Base-by-base conservation (phyloP, 805 yeast genomes). In the Phaffomyces opuntiae region DNA sequence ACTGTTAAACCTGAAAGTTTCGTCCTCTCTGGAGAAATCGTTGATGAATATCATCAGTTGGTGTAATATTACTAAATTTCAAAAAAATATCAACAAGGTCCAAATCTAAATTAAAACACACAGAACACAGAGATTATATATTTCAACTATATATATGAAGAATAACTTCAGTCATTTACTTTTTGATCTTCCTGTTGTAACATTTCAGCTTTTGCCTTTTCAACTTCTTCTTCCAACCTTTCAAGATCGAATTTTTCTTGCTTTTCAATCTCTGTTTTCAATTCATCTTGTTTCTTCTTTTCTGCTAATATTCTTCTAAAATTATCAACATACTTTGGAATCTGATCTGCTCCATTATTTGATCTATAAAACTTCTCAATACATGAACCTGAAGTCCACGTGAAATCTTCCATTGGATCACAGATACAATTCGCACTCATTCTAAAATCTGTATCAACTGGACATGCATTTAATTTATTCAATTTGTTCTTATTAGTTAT, bases 371-470 rank as follows among this genome's bases (percentile, higher is more conserved):
- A 85, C 62, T 75, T 74, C 47, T 73, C 68, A 39, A 85, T 74
- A 69, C 95, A 85, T 27, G 87, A 77, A 7, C 39, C 39, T 2
- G 38, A 75, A 50, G 68, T 74, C 79, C 84, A 85, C 13, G 89
- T 79, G 62, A 82, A 76, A 66, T 85, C 93, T 16, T 83, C 78
- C 19, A 70, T 63, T 42, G 86, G 84, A 54, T 82, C 69, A 68
- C 96, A 90, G 40, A 77, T 75, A 73, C 97, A 91, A 47, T 74
- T 75, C 54, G 77, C 73, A 38, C 70, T 69, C 42, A 65, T 46
- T 64, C 91, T 80, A 19, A 78, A 70, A 17, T 63, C 64, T 44
- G 73, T 72, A 52, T 83, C 83, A 48, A 81, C 72, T 6, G 96
- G 96, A 72, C 95, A 85, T 44, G 65, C 65, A 17, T 50, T 49